Evolutionary conservation across 192 early-diverging fungal species (phyloP).

Genomic region (Phycomyces blakesleeanus): DNA sequence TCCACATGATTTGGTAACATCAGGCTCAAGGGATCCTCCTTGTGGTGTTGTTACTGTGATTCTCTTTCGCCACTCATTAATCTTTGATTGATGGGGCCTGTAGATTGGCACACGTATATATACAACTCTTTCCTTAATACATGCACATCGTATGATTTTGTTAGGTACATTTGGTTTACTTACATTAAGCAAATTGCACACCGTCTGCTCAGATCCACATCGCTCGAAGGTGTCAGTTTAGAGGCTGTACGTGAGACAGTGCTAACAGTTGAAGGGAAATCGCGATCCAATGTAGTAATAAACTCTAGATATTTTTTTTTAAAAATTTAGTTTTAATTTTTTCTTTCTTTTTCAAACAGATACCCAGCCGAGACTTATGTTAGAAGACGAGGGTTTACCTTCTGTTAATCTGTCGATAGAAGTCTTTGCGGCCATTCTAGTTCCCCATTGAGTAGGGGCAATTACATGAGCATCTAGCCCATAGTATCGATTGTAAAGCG

Average conservation of each 20-base stretch:
- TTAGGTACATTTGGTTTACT: conserved; percentile 2
- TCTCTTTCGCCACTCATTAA: conserved; percentile 45
- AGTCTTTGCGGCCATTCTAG: conserved; percentile 44
- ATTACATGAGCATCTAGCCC: conserved; percentile 38
- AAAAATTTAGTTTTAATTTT: no score
- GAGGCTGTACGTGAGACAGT: conserved; percentile 79
- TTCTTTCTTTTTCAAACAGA: neutral
- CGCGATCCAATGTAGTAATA: conserved; percentile 70
- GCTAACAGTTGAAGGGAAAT: conserved; percentile 81
- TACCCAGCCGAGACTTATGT: neutral
- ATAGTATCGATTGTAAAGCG: conserved; percentile 58
- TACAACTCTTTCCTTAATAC: no score
- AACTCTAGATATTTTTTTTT: conserved; percentile 47
- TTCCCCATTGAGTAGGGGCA: conserved; percentile 47
- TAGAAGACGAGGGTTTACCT: conserved; percentile 33
- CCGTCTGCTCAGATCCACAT: conserved; percentile 37
- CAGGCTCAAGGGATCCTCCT: neutral
- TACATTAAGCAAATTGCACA: conserved; percentile 72
- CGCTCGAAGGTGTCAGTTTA: conserved; percentile 62
- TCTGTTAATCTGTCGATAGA: conserved; percentile 65
- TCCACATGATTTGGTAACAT: neutral
- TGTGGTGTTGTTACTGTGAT: conserved; percentile 36
- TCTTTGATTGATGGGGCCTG: conserved; percentile 44
- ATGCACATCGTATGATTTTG: no score
- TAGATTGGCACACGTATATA: neutral